phyloP scores from a whole-genome alignment of 441 rosid genomes.

The Eutrema salsugineum region DNA sequence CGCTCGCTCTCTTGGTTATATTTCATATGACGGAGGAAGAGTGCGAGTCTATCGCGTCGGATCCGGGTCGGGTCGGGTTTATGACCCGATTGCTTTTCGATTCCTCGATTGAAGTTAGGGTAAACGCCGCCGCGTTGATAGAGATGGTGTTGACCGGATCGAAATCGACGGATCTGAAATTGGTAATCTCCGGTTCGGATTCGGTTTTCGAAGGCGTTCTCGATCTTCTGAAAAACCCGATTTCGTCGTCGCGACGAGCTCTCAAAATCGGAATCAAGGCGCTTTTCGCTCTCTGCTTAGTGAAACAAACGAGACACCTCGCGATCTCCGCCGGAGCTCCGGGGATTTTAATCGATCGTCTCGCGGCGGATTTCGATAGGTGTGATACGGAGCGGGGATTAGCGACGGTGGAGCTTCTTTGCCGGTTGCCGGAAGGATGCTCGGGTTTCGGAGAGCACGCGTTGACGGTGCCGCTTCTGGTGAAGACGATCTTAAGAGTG shows the following conservation, averaged over 20 bases:
- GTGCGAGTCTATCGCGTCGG: conserved; percentile 54
- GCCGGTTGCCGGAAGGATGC: conserved; percentile 65
- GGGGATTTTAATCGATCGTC: conserved; percentile 52
- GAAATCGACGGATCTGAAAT: conserved; percentile 54
- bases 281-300: conserved; percentile 70
- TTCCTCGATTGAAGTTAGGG: conserved; percentile 56
- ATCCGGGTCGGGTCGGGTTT: conserved; percentile 36
- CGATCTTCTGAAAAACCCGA: conserved; percentile 42
- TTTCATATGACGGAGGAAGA: conserved; percentile 66
- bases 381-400: conserved; percentile 78
- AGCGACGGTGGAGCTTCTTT: conserved; percentile 73
- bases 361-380: conserved; percentile 65
- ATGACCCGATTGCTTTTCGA: conserved; percentile 52
- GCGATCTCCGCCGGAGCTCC: conserved; percentile 76
- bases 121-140: conserved; percentile 67
- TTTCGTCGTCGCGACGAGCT: conserved; percentile 45
- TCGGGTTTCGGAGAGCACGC: conserved; percentile 59
- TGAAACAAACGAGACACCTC: conserved; percentile 63
- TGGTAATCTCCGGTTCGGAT: conserved; percentile 44
- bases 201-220: conserved; percentile 62
- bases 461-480: conserved; percentile 64
- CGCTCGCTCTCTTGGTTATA: conserved; percentile 58
- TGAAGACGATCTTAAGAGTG: conserved; percentile 59
- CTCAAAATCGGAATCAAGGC: conserved; percentile 62
- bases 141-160: conserved; percentile 67